Base-by-base conservation (phyloP, 495 filamentous ascomycete species). In the Penicillium silybi region DNA sequence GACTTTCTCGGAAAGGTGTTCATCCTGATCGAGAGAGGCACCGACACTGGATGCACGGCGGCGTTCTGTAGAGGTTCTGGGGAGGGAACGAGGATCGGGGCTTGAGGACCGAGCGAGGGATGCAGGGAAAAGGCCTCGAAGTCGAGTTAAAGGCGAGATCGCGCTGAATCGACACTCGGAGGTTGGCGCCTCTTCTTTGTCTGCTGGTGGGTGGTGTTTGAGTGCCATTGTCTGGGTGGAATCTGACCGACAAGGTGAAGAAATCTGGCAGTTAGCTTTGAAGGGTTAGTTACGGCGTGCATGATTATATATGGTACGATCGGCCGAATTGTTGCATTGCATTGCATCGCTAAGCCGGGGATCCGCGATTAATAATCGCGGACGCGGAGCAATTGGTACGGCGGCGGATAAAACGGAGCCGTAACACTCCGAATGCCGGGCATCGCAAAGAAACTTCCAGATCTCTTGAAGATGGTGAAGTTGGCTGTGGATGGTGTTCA, bases 1-100 rank as follows among this genome's bases (percentile, higher is more conserved):
- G 15, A 69, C 46, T 44, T 64, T 67, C 23, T 62, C 67, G 0
- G 64, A 32, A 11, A 71, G 63, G 10, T 57, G 42, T 37, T 46
- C 50, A 60, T 64, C 62, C 20, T 53, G 50, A 41, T 68, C 63
- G 23, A 62, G 56, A 35, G 63, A 66, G 7, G 44, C 34, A 4
- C 44, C 35, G n/a, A 51, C 20, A 9, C 38, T 57, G 5, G 65
- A 66, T 4, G 55, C 60, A 5, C 46, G 60, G 25, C 55, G 58
- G 11, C 65, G 57, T 23, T 51, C 41, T 16, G 44, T 37, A 3
- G 60, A 56, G 8, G 60, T 68, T n/a, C 20, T 53, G 9, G 64
- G 56, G 16, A 63, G 43, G 1, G 46, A 23, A 15, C 9, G n/a
- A 27, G 43, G 11, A 48, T 57, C 40, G 27, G 52, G 39, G 11